These are phyloP conservation scores for Leucosporidium creatinivorum DNA, from an alignment of 768 basidiomycete genomes.

Conservation along the genomic window DNA sequence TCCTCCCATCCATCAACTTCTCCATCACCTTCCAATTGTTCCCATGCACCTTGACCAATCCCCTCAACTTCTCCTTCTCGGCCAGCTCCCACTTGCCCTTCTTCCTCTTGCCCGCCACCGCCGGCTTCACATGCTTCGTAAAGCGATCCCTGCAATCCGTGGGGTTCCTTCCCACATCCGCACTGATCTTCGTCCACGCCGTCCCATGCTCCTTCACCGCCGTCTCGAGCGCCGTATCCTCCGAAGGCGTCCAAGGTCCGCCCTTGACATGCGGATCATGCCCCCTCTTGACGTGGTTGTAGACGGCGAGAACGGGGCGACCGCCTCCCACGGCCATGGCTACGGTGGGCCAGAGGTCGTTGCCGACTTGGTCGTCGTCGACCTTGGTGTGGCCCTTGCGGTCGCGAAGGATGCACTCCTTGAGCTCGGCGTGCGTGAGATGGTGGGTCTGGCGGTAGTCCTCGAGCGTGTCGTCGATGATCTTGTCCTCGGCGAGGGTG, in stretches of 20 bases:
- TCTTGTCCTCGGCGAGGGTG: constrained; percentile 22
- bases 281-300: constrained; percentile 27
- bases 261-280: neutral
- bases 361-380: neutral
- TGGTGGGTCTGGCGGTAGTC: constrained; percentile 4
- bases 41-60: neutral
- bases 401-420: constrained; percentile 2
- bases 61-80: constrained; percentile 13
- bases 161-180: neutral
- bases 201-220: constrained; percentile 11
- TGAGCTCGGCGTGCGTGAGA: constrained; percentile 16
- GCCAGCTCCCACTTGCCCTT: constrained; percentile 9
- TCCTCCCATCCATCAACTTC: constrained; percentile 12
- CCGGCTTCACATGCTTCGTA: constrained; percentile 14
- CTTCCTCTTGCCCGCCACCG: neutral
- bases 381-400: neutral
- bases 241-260: constrained; percentile 11
- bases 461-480: constrained; percentile 15
- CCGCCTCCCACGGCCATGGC: constrained; percentile 14
- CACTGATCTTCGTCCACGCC: constrained; percentile 18
- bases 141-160: constrained; percentile 23
- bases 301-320: constrained; percentile 22
- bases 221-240: neutral
- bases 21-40: constrained; percentile 2
- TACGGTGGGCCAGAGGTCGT: constrained; percentile 20